Conservation (phyloP, 148 eudicot genomes). For the Hydrangea macrophylla region DNA sequence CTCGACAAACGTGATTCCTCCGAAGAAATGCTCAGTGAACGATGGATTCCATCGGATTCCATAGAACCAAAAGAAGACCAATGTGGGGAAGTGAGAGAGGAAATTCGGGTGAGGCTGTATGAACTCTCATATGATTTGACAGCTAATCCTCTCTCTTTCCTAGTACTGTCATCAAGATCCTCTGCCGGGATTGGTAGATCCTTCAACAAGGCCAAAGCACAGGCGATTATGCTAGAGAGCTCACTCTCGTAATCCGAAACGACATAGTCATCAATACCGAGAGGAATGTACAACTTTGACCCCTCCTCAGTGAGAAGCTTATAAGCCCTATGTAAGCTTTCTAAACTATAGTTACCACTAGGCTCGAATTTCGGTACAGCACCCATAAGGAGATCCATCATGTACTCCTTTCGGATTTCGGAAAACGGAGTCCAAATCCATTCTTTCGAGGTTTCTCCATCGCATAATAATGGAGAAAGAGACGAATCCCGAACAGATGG, state of each 20-base stretch:
- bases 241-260: conserved; percentile 84
- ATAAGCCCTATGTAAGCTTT: conserved; percentile 38
- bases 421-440: conserved; percentile 66
- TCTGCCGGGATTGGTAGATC: conserved; percentile 25
- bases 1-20: conserved; percentile 53
- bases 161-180: conserved; percentile 30
- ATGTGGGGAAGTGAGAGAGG: conserved; percentile 44
- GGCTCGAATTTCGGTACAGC: conserved; percentile 43
- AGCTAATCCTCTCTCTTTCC: conserved; percentile 21
- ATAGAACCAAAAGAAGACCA: conserved; percentile 45
- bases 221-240: conserved; percentile 80
- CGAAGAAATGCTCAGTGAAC: conserved; percentile 43
- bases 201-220: conserved; percentile 64
- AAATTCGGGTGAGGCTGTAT: conserved; percentile 35
- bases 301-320: conserved; percentile 62
- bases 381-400: conserved; percentile 50
- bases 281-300: conserved; percentile 75
- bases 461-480: conserved; percentile 15
- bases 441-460: conserved; percentile 32
- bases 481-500: conserved; percentile 19
- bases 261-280: conserved; percentile 47
- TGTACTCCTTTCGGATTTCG: conserved; percentile 48
- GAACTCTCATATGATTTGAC: conserved; percentile 28
- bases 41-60: conserved; percentile 44
- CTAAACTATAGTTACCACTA: conserved; percentile 28